Evolutionary conservation across 2,329 filamentous ascomycete genomes (phyloP), one percentile per base, ranked within the genome.

Genomic region (Colletotrichum acutatum): DNA sequence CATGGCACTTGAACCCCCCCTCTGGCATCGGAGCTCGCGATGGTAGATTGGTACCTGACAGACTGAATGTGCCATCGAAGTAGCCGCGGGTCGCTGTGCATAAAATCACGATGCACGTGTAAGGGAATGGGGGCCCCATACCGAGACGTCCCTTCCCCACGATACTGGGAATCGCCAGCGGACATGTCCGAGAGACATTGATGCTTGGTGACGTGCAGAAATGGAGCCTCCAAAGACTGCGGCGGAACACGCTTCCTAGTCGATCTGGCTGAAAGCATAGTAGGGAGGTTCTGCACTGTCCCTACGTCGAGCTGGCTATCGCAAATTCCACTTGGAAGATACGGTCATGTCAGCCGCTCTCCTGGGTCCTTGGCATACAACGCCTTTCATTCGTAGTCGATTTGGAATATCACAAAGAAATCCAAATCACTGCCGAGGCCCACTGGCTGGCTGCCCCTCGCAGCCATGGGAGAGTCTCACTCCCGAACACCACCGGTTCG

Each of bases 1-100:
- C 8, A 22, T 16, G 11, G 32, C 7, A 12, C 59, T 63, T 28
- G 53, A 34, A 24, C 14, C n/a, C 5, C 5, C 16, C 16, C 11
- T 53, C 28, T 60, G 28, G 56, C 24, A 52, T 52, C 65, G 66
- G 70, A 72, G 70, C 59, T 58, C 66, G 70, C 70, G 70, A 72
- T 42, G 42, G 22, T 30, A 32, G 32, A 26, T 34, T 24, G n/a
- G 46, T 56, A 49, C 37, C 59, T 72, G 66, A 26, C 57, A 60
- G 24, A 9, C 54, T 24, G 19, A 30, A 24, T 54, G 49, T 22
- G 22, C 24, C 49, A 46, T 54, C n/a, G 19, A 19, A 19, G 14
- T 4, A 34, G 59, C 32, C 54, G 42, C 37, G 7, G 30, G 62
- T 60, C 64, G 66, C 14, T 52, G 46, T 70, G 60, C 53, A 70